Evolutionary conservation across 768 basidiomycete species (phyloP).

Genomic region (Cantharellus anzutake): DNA sequence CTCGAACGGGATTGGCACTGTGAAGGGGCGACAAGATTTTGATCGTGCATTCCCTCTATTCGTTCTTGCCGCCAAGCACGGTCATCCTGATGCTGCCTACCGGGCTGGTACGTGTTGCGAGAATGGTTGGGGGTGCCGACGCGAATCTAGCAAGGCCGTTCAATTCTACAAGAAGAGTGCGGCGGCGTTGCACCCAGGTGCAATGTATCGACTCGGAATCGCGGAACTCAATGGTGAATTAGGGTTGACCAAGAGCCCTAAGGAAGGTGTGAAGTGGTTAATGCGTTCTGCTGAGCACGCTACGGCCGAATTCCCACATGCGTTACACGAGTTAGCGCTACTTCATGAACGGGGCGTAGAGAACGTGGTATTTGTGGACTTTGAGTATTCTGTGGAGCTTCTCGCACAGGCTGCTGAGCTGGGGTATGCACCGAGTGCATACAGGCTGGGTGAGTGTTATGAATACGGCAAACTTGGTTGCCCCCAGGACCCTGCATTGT

Average conservation of each 20-base stretch:
- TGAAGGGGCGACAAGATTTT: conserved; percentile 82
- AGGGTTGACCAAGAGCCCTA: conserved; percentile 64
- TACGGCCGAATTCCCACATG: conserved; percentile 91
- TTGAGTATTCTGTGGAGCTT: conserved; percentile 86
- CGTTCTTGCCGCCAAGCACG: conserved; percentile 89
- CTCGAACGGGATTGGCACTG: conserved; percentile 92
- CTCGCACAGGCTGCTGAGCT: conserved; percentile 90
- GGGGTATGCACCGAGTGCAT: conserved; percentile 90
- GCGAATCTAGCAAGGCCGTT: conserved; percentile 80
- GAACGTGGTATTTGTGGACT: conserved; percentile 92
- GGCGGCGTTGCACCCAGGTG: conserved; percentile 77
- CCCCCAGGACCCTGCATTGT: conserved; percentile 89
- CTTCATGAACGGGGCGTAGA: conserved; percentile 96
- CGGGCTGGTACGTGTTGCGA: conserved; percentile 96
- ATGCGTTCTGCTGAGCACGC: conserved; percentile 91
- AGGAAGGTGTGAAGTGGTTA: conserved; percentile 97
- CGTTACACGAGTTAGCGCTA: conserved; percentile 82
- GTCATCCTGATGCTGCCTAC: conserved; percentile 88
- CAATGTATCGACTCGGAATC: conserved; percentile 92
- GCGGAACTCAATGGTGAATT: conserved; percentile 94
- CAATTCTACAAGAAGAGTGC: conserved; percentile 90
- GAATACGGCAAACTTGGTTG: conserved; percentile 99
- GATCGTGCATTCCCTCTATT: conserved; percentile 94
- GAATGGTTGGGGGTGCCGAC: conserved; percentile 94
- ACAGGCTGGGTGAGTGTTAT: conserved; percentile 92